Percentiles rank a stretch among this genome's conserved stretches.
phyloP scores from a whole-genome alignment of 2,329 filamentous ascomycete genomes.

The Neurospora crassa region DNA sequence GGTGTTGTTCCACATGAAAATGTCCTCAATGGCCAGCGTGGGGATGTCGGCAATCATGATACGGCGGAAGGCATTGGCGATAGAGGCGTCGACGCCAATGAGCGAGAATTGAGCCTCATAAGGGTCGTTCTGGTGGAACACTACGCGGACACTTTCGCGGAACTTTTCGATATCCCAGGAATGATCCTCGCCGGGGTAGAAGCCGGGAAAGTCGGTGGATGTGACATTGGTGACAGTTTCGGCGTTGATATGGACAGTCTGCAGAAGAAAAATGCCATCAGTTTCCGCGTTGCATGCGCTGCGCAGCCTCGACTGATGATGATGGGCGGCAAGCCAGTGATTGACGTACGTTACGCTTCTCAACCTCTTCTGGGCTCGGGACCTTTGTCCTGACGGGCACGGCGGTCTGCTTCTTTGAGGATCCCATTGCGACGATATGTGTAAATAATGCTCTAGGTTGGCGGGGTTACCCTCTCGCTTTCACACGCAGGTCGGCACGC shows the following conservation, averaged over 20 bases:
- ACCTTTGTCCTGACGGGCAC: slow-evolving; percentile 21
- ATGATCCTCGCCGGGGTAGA: slow-evolving; percentile 76
- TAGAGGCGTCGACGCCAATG: slow-evolving; percentile 79
- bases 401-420: slow-evolving; percentile 10
- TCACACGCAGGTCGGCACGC: slow-evolving; percentile 1
- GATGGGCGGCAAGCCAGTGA: neutral
- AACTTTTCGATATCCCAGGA: slow-evolving; percentile 37
- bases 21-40: slow-evolving; percentile 85
- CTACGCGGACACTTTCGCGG: slow-evolving; percentile 37
- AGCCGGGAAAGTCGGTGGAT: slow-evolving; percentile 85
- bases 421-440: slow-evolving; percentile 10
- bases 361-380: slow-evolving; percentile 46
- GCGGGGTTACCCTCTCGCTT: slow-evolving; percentile 2
- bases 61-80: slow-evolving; percentile 94
- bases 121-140: slow-evolving; percentile 75
- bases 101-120: slow-evolving; percentile 82
- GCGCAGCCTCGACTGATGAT: neutral
- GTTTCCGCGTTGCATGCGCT: neutral
- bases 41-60: slow-evolving; percentile 93
- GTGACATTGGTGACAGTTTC: slow-evolving; percentile 86
- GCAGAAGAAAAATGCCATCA: slow-evolving; percentile 4
- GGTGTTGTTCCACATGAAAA: slow-evolving; percentile 93
- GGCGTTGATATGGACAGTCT: slow-evolving; percentile 79
- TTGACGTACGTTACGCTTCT: slow-evolving; percentile 47
- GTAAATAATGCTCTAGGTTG: slow-evolving; percentile 1